A percentile compares a stretch with the other conserved stretches of the same genome.
Evolutionary conservation across 192 early-diverging fungal species (phyloP).

Genomic region (Rhizophlyctis rosea): DNA sequence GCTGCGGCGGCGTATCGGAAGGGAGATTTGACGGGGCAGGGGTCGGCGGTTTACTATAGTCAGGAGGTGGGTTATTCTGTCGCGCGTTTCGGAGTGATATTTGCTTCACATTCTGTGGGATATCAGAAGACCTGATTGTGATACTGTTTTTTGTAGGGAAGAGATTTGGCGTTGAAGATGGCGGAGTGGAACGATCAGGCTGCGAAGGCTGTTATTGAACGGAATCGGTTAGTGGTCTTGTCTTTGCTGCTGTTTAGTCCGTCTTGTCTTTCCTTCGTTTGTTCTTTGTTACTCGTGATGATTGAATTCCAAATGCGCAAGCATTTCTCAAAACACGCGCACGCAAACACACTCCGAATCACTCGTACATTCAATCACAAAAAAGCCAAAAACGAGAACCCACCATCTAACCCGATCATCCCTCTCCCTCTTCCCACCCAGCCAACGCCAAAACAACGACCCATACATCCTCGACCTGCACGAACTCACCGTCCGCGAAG

Average conservation of each 20-base stretch:
- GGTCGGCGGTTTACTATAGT: slow-evolving; percentile 13
- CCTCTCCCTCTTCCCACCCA: too few relatives aligned
- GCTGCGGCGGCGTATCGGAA: slow-evolving; percentile 17
- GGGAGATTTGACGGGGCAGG: slow-evolving; percentile 20
- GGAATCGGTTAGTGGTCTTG: slow-evolving; percentile 13
- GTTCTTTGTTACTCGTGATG: too few relatives aligned
- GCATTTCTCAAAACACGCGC: too few relatives aligned
- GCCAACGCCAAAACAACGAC: slow-evolving; percentile 5
- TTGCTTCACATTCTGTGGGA: too few relatives aligned
- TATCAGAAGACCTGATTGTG: too few relatives aligned
- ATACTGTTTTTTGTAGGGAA: not conserved
- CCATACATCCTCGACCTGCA: slow-evolving; percentile 20
- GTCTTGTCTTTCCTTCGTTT: slow-evolving; percentile 1
- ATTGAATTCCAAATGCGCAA: too few relatives aligned
- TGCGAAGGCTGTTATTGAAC: slow-evolving; percentile 12
- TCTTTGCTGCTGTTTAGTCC: not conserved
- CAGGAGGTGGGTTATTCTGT: slow-evolving; percentile 9
- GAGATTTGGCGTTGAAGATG: slow-evolving; percentile 9
- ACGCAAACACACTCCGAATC: too few relatives aligned
- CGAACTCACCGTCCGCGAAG: slow-evolving; percentile 22
- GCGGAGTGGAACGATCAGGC: slow-evolving; percentile 15
- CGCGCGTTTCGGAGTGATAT: too few relatives aligned
- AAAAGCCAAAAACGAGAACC: too few relatives aligned
- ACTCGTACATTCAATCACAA: too few relatives aligned
- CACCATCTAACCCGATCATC: too few relatives aligned